These are phyloP conservation scores for Moringa oleifera DNA, from an alignment of 345 rosid species.

Conservation along the genomic window DNA sequence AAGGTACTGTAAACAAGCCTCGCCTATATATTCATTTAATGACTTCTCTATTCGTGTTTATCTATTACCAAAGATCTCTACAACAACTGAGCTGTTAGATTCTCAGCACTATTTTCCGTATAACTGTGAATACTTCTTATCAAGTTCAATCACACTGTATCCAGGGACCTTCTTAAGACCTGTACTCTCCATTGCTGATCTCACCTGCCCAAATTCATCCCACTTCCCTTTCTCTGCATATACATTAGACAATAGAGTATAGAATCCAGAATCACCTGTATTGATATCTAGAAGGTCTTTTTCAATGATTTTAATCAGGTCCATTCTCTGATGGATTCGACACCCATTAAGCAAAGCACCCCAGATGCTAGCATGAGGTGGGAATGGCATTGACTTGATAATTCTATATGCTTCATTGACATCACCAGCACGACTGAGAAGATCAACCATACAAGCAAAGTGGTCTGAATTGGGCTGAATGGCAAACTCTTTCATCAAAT, in stretches of 20 bases:
- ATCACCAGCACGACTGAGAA: conserved; percentile 76
- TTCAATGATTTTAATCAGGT: conserved; percentile 48
- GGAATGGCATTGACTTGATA: conserved; percentile 59
- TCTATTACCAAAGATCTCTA: too few species aligned
- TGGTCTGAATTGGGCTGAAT: conserved; percentile 66
- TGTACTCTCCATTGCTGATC: conserved; percentile 27
- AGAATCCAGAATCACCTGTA: conserved; percentile 61
- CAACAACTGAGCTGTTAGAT: too few species aligned
- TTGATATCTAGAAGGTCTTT: conserved; percentile 32
- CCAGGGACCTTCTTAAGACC: conserved; percentile 50
- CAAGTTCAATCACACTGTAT: conserved; percentile 40
- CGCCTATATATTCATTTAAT: too few species aligned
- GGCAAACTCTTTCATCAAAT: conserved; percentile 48
- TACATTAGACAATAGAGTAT: conserved; percentile 60
- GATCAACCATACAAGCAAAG: conserved; percentile 73
- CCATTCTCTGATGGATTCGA: conserved; percentile 63
- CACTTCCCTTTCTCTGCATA: conserved; percentile 79
- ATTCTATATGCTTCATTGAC: conserved; percentile 54
- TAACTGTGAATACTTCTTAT: too few species aligned
- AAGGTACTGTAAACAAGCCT: too few species aligned
- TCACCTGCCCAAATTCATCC: conserved; percentile 40
- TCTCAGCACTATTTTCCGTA: too few species aligned
- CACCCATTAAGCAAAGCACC: conserved; percentile 75
- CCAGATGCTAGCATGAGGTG: conserved; percentile 62
- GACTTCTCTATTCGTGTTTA: too few species aligned